A percentile compares a stretch with the other conserved stretches of the same genome.
phyloP scores from a whole-genome alignment of 148 eudicot genomes.

The Polygonum aviculare region DNA sequence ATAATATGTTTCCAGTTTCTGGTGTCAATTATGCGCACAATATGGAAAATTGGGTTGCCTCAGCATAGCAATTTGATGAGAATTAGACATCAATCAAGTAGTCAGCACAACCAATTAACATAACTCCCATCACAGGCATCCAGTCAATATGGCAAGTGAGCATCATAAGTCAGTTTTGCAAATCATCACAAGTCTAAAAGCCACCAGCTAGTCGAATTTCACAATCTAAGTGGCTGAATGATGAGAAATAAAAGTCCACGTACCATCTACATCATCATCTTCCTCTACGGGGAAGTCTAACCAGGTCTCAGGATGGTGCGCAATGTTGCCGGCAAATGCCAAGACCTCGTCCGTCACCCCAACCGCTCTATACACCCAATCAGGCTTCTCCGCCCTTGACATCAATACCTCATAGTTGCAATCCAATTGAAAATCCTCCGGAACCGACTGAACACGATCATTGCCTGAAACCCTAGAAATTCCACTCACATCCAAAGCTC shows the following conservation, averaged over 20 bases:
- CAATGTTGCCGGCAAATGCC: slow-evolving; percentile 75
- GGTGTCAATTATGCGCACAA: background rate
- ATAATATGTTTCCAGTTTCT: background rate
- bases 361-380: slow-evolving; percentile 27
- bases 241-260: background rate
- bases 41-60: background rate
- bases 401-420: slow-evolving; percentile 3
- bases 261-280: slow-evolving; percentile 71
- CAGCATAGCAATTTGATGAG: background rate
- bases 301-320: slow-evolving; percentile 97
- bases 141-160: slow-evolving; percentile 9
- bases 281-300: slow-evolving; percentile 74
- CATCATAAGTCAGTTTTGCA: background rate
- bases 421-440: background rate
- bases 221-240: background rate
- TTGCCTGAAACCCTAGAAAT: slow-evolving; percentile 2
- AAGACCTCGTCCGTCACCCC: slow-evolving; percentile 83
- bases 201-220: background rate
- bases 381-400: slow-evolving; percentile 26
- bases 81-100: background rate
- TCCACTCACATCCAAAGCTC: background rate
- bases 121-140: background rate
- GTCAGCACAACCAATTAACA: background rate
- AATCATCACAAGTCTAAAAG: background rate
- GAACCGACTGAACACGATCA: slow-evolving; percentile 7